phyloP scores from a whole-genome alignment of 345 rosid genomes.

The Brassica carinata region DNA sequence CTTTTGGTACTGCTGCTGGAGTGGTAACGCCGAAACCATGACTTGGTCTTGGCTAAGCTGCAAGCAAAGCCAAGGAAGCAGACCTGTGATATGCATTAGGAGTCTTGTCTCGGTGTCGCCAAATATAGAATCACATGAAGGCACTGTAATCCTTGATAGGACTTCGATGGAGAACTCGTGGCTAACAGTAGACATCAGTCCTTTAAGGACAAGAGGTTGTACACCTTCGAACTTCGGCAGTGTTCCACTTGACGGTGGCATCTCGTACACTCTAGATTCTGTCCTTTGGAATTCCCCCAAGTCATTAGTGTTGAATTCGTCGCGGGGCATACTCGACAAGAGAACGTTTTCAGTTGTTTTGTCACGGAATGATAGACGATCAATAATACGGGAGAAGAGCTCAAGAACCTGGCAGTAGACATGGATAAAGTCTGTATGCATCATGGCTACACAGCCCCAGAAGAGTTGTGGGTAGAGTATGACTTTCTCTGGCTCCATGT shows the following conservation, averaged over 20 bases:
- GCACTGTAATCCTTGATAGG: slow-evolving; percentile 82
- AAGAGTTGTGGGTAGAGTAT: slow-evolving; percentile 97
- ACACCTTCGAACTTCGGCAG: slow-evolving; percentile 93
- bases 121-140: slow-evolving; percentile 93
- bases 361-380: slow-evolving; percentile 83
- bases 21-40: slow-evolving; percentile 42
- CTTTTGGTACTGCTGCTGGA: slow-evolving; percentile 75
- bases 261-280: slow-evolving; percentile 69
- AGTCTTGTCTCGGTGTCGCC: slow-evolving; percentile 95
- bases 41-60: slow-evolving; percentile 75
- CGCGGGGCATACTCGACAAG: slow-evolving; percentile 98
- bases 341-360: slow-evolving; percentile 95
- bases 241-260: slow-evolving; percentile 68
- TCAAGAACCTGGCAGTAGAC: slow-evolving; percentile 97
- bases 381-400: slow-evolving; percentile 93
- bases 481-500: slow-evolving; percentile 99
- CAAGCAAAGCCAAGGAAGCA: slow-evolving; percentile 98
- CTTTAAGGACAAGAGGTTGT: slow-evolving; percentile 99
- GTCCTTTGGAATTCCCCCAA: slow-evolving; percentile 65
- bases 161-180: slow-evolving; percentile 91
- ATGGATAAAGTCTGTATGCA: slow-evolving; percentile 98
- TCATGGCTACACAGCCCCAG: slow-evolving; percentile 99
- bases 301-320: slow-evolving; percentile 62
- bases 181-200: slow-evolving; percentile 91
- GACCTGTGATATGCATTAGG: slow-evolving; percentile 92